A percentile compares a stretch with the other conserved stretches of the same genome.
These are phyloP conservation scores for Boechera stricta DNA, from an alignment of 345 rosid genomes.

Conservation along the genomic window DNA sequence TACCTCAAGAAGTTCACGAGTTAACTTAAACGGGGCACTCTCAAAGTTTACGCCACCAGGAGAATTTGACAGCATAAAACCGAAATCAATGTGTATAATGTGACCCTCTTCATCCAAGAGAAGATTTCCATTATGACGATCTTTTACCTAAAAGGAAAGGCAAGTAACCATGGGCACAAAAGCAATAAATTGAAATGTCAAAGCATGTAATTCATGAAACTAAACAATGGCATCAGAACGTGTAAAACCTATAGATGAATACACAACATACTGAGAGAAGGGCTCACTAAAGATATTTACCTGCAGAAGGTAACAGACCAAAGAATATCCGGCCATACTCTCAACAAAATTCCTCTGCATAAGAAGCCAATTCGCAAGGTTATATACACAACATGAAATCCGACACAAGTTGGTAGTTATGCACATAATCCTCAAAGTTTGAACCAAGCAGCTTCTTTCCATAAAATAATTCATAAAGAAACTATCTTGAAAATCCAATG, in stretches of 20 bases:
- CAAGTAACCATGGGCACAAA: constrained; percentile 17
- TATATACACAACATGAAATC: constrained; percentile 16
- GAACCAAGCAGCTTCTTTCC: constrained; percentile 26
- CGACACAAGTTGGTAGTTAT: not conserved
- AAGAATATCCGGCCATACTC: constrained; percentile 99
- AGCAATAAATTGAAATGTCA: constrained; percentile 10
- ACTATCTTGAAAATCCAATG: constrained; percentile 15
- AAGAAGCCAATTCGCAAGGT: constrained; percentile 28
- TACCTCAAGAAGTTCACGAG: constrained; percentile 99
- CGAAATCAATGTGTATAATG: constrained; percentile 98
- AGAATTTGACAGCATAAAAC: constrained; percentile 98
- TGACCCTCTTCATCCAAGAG: constrained; percentile 98
- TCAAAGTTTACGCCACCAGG: constrained; percentile 99
- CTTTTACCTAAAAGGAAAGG: constrained; percentile 67
- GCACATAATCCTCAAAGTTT: constrained; percentile 16
- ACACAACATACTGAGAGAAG: constrained; percentile 12
- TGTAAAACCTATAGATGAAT: not conserved
- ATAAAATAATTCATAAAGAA: constrained; percentile 1
- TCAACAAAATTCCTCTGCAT: constrained; percentile 98
- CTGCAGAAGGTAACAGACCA: constrained; percentile 98
- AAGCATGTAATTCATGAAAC: constrained; percentile 5
- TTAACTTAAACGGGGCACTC: constrained; percentile 99
- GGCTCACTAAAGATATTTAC: constrained; percentile 46
- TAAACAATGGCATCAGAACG: not conserved
- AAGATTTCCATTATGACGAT: constrained; percentile 97